A percentile compares a stretch with the other conserved stretches of the same genome.
Evolutionary conservation across 2,329 filamentous ascomycete genomes (phyloP).

Genomic region (Dryadomyces quercus-mongolicae): DNA sequence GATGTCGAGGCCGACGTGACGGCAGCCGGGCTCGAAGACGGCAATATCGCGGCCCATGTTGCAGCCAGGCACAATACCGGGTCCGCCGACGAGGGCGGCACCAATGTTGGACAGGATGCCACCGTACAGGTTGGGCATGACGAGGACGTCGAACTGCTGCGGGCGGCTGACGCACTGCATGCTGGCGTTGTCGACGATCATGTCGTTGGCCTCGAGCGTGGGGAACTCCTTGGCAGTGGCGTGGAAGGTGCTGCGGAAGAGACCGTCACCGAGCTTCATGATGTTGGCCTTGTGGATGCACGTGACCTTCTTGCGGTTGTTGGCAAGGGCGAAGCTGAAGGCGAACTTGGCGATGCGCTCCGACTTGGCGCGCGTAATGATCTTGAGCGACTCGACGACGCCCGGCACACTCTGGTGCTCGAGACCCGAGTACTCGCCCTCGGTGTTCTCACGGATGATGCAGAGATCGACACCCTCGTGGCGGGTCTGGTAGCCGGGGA

Average conservation of each 20-base stretch:
- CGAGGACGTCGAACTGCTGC: slow-evolving; percentile 98
- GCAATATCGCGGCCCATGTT: slow-evolving; percentile 99
- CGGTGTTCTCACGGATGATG: slow-evolving; percentile 99
- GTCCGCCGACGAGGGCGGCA: slow-evolving; percentile 90
- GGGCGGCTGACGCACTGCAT: slow-evolving; percentile 97
- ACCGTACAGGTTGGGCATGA: slow-evolving; percentile 99
- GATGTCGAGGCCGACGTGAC: slow-evolving; percentile 98
- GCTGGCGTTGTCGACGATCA: slow-evolving; percentile 99
- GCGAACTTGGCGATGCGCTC: slow-evolving; percentile 99
- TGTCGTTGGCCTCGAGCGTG: slow-evolving; percentile 90
- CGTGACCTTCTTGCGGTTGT: slow-evolving; percentile 98
- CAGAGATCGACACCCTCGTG: slow-evolving; percentile 96
- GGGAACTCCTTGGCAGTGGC: slow-evolving; percentile 88
- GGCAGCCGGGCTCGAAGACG: slow-evolving; percentile 97
- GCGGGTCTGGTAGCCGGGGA: slow-evolving; percentile 93
- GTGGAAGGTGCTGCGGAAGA: slow-evolving; percentile 98
- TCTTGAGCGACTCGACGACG: slow-evolving; percentile 98
- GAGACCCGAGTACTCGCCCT: slow-evolving; percentile 97
- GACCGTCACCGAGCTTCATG: slow-evolving; percentile 98
- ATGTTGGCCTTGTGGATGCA: slow-evolving; percentile 99
- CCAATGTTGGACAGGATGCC: slow-evolving; percentile 98
- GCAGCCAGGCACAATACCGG: slow-evolving; percentile 93
- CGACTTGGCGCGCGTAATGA: slow-evolving; percentile 97
- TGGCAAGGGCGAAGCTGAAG: slow-evolving; percentile 93
- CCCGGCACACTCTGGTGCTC: slow-evolving; percentile 96